Conservation (phyloP, 768 basidiomycete genomes). For the Psilocybe tampanensis region DNA sequence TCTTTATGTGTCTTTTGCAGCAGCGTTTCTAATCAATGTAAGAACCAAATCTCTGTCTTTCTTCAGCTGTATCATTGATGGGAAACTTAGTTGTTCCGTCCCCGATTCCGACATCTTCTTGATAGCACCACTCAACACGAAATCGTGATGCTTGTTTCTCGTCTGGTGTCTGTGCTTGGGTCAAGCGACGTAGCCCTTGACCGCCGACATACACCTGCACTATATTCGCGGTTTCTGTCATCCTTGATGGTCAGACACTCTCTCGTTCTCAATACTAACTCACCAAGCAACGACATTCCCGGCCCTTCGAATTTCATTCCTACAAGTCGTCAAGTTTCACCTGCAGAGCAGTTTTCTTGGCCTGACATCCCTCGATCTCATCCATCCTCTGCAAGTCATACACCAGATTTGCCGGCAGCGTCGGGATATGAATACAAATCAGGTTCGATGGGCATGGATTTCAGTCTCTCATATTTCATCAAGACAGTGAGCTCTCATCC, state of each 20-base stretch:
- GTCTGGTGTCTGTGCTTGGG: conserved; percentile 46
- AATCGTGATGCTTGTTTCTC: conserved; percentile 44
- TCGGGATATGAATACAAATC: conserved; percentile 11
- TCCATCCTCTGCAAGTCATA: conserved; percentile 5
- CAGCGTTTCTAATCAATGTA: conserved; percentile 64
- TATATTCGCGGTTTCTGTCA: conserved; percentile 59
- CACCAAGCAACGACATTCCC: conserved; percentile 2
- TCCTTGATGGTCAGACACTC: conserved; percentile 45
- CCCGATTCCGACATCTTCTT: conserved; percentile 46
- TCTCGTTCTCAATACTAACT: conserved; percentile 6
- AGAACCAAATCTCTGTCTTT: conserved; percentile 16
- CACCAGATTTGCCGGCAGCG: conserved; percentile 2
- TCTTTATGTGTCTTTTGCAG: conserved; percentile 57
- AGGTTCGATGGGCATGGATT: conserved; percentile 45
- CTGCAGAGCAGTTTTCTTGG: conserved; percentile 41
- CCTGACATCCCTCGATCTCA: conserved; percentile 37
- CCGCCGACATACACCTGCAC: conserved; percentile 55
- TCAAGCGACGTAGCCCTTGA: conserved; percentile 56
- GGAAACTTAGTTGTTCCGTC: conserved; percentile 47
- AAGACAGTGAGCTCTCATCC: conserved; percentile 32
- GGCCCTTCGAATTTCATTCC: conserved; percentile 1
- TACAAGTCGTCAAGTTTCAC: conserved; percentile 20
- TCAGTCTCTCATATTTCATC: conserved; percentile 48
- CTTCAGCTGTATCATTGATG: background rate
- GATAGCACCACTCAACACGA: conserved; percentile 38